Evolutionary conservation across 495 filamentous ascomycete genomes (phyloP).

Genomic region (Peziza echinospora): DNA sequence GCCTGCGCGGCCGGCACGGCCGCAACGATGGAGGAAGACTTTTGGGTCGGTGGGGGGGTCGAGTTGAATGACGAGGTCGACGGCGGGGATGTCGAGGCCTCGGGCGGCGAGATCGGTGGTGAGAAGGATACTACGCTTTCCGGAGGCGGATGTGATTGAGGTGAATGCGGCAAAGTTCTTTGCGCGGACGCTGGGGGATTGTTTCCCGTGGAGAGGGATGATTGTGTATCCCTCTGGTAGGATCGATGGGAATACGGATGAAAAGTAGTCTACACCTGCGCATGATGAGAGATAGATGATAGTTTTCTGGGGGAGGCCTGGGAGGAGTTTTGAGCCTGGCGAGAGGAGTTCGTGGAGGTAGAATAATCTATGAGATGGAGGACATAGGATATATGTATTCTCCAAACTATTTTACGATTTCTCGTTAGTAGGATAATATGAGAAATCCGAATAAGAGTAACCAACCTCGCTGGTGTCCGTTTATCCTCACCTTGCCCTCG

Average conservation of each 20-base stretch:
- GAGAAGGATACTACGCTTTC: conserved; percentile 57
- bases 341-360: conserved; percentile 48
- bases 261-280: conserved; percentile 83
- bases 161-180: conserved; percentile 67
- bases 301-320: conserved; percentile 45
- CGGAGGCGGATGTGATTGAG: conserved; percentile 31
- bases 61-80: conserved; percentile 82
- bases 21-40: conserved; percentile 84
- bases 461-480: conserved; percentile 55
- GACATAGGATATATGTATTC: conserved; percentile 63
- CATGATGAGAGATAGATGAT: conserved; percentile 92
- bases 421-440: not conserved
- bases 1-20: conserved; percentile 77
- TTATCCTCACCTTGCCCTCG: conserved; percentile 38
- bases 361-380: conserved; percentile 55
- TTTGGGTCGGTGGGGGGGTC: conserved; percentile 76
- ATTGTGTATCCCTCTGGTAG: conserved; percentile 41
- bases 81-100: conserved; percentile 82
- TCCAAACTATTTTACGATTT: conserved; percentile 34
- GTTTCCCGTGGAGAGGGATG: conserved; percentile 76
- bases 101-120: conserved; percentile 48
- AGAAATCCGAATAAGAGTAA: not conserved
- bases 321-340: conserved; percentile 29
- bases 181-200: conserved; percentile 50
- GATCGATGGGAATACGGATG: conserved; percentile 45